Percentiles rank a stretch among this genome's conserved stretches.
These are phyloP conservation scores for Aspergillus campestris DNA, from an alignment of 495 filamentous ascomycete species.

Conservation along the genomic window DNA sequence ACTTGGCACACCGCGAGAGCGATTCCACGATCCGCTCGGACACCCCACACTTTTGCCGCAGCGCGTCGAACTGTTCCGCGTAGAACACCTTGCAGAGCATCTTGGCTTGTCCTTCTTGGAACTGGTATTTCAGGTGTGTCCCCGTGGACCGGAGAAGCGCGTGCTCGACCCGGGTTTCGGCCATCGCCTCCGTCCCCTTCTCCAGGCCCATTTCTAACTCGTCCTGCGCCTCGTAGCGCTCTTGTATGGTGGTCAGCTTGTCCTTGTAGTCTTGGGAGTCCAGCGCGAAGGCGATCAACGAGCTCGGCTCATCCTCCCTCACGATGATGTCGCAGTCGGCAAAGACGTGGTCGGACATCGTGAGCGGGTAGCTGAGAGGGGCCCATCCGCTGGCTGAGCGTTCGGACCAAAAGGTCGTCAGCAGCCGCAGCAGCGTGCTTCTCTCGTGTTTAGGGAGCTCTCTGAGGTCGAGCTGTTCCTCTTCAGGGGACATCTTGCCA, in stretches of 20 bases:
- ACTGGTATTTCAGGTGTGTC: slow-evolving; percentile 91
- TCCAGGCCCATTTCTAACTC: slow-evolving; percentile 11
- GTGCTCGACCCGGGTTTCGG: slow-evolving; percentile 54
- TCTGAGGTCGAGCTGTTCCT: slow-evolving; percentile 49
- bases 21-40: slow-evolving; percentile 92
- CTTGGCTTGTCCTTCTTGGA: slow-evolving; percentile 79
- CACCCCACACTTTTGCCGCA: slow-evolving; percentile 86
- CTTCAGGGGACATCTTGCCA: slow-evolving; percentile 48
- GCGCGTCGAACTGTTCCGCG: slow-evolving; percentile 93
- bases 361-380: slow-evolving; percentile 87
- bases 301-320: slow-evolving; percentile 94
- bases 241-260: slow-evolving; percentile 67
- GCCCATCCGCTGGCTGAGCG: slow-evolving; percentile 93
- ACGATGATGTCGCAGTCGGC: slow-evolving; percentile 97
- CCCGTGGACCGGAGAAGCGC: slow-evolving; percentile 73
- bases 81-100: slow-evolving; percentile 98
- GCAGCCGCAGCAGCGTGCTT: slow-evolving; percentile 83
- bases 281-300: slow-evolving; percentile 86
- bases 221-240: slow-evolving; percentile 39
- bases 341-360: slow-evolving; percentile 85
- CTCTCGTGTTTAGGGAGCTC: slow-evolving; percentile 88
- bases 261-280: slow-evolving; percentile 74
- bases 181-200: slow-evolving; percentile 30
- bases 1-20: slow-evolving; percentile 88
- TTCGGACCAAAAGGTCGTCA: slow-evolving; percentile 97